Conservation (phyloP, 2,329 filamentous ascomycete species). For the Simplicillium aogashimaense region DNA sequence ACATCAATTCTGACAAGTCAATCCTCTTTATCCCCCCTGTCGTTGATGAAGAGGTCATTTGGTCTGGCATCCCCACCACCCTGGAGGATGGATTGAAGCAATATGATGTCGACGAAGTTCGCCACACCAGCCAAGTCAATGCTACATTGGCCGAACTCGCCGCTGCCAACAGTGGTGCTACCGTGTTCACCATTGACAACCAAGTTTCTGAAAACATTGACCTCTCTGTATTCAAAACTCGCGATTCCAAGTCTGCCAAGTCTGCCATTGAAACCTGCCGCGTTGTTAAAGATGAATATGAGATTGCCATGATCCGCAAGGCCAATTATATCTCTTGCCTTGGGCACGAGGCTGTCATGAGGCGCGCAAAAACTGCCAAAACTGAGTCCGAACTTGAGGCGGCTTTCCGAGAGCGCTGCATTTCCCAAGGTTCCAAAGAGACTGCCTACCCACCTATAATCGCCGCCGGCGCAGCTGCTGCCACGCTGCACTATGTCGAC, state of each 20-base stretch:
- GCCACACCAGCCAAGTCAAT: constrained; percentile 64
- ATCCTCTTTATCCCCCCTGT: constrained; percentile 86
- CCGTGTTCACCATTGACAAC: constrained; percentile 66
- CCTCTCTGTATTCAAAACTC: constrained; percentile 61
- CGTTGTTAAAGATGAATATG: constrained; percentile 64
- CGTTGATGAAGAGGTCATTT: constrained; percentile 79
- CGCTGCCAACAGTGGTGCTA: constrained; percentile 22
- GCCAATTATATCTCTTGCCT: constrained; percentile 61
- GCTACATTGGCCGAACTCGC: constrained; percentile 49
- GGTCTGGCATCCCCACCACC: constrained; percentile 79
- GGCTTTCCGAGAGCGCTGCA: constrained; percentile 65
- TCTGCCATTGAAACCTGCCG: constrained; percentile 58
- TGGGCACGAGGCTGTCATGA: constrained; percentile 56
- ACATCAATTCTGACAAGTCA: constrained; percentile 60
- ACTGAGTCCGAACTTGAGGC: constrained; percentile 81
- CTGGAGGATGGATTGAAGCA: constrained; percentile 61
- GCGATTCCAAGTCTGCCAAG: constrained; percentile 46
- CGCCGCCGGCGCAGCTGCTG: constrained; percentile 70
- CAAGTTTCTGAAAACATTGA: constrained; percentile 65
- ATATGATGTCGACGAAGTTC: constrained; percentile 76
- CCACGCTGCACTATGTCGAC: constrained; percentile 78
- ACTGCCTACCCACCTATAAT: constrained; percentile 85
- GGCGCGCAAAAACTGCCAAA: constrained; percentile 49
- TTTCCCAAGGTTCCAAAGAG: constrained; percentile 64
- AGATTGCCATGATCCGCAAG: constrained; percentile 61